These are phyloP conservation scores for Cyberlindnera mrakii DNA, from an alignment of 805 yeast genomes.

Conservation along the genomic window DNA sequence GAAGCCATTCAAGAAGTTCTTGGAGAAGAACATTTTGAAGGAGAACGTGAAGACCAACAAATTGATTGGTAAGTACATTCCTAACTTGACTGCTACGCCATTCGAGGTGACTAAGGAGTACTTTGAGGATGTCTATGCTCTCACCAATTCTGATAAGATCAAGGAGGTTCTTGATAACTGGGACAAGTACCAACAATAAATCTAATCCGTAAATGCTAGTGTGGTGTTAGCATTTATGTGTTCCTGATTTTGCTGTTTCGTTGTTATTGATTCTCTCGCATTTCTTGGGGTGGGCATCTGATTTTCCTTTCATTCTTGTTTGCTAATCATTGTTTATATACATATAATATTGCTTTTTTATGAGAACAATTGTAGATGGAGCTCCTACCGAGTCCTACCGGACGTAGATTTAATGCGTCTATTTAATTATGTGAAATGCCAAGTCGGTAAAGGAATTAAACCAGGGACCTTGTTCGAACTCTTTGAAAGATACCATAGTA, in stretches of 20 bases:
- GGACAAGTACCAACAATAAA: conserved; percentile 63
- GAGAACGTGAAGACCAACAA: conserved; percentile 93
- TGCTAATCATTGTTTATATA: conserved; percentile 3
- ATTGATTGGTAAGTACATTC: conserved; percentile 92
- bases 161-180: conserved; percentile 89
- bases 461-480: conserved; percentile 36
- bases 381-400: no score
- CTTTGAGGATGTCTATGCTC: conserved; percentile 89
- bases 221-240: conserved; percentile 19
- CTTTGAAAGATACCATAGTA: conserved; percentile 16
- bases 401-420: not conserved
- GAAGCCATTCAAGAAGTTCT: conserved; percentile 96
- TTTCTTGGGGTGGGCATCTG: not conserved
- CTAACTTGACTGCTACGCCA: conserved; percentile 97
- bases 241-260: not conserved
- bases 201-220: conserved; percentile 10
- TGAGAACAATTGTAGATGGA: not conserved
- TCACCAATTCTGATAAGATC: conserved; percentile 89
- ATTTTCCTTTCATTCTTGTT: not conserved
- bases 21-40: conserved; percentile 91
- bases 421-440: conserved; percentile 32
- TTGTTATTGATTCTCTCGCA: not conserved
- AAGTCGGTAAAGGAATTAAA: conserved; percentile 48
- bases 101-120: conserved; percentile 94
- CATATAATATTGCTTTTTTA: conserved; percentile 2